Evolutionary conservation across 495 filamentous ascomycete species (phyloP), one percentile per base, ranked within the genome.

Genomic region (Staphylotrichum tortipilum): DNA sequence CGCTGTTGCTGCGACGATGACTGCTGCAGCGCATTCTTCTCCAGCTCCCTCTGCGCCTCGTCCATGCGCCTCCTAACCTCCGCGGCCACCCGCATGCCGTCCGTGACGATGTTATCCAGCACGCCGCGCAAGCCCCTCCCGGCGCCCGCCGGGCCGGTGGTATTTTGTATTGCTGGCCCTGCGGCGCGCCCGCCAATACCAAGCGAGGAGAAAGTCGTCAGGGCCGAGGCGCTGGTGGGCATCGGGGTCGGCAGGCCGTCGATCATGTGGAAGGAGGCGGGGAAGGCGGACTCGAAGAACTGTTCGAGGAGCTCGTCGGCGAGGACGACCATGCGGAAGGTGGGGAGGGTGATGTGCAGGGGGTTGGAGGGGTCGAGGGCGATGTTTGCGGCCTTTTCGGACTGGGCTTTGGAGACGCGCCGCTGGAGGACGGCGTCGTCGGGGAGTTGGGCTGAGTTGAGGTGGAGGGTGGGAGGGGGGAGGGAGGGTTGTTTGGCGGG

Each of bases 261-360:
- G 23, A 69, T 59, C 45, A 78, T 67, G 49, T 77, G 76, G 61
- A 80, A 71, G 3, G 85, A 87, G 21, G 83, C 74, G 0, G 83
- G 83, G 53, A 85, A 81, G 12, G 80, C 77, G 24, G 80, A 83
- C 66, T 98, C 92, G 64, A 98, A 98, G 68, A 98, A 98, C 56
- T 88, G 83, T 59, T 98, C 91, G 11, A 98, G 80, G 3, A 91
- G 76, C 59, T 98, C 92, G 64, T 98, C 92, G 49, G 92, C 92
- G 18, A 98, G 79, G 37, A 98, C 83, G 21, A 98, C 88, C 92
- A 98, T 98, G 56, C 92, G 85, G 77, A 98, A 98, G 18, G 92
- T 98, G 0, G 94, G 94, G 8, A 98, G 81, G 7, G 94, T 97
- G 61, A 98, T 96, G 65, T 95, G 84, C 0, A 98, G 78, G 0